Conservation (phyloP, 306 rosid species). For the Vigna mungo region DNA sequence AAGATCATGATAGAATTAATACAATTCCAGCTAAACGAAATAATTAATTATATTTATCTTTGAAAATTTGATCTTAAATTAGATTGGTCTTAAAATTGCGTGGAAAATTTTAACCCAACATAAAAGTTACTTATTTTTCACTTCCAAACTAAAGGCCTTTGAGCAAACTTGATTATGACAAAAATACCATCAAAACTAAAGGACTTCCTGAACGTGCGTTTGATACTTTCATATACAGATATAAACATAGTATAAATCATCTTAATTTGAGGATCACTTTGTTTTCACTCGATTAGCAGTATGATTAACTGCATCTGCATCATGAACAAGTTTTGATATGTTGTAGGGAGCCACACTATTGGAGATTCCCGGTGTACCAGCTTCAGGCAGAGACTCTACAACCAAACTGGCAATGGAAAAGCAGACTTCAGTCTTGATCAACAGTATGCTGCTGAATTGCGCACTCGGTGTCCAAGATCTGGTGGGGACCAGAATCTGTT, state of each 20-base stretch:
- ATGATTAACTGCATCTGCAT: too few relatives aligned
- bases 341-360: conserved; percentile 88
- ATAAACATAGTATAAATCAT: neutral
- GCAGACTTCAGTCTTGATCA: conserved; percentile 73
- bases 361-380: conserved; percentile 88
- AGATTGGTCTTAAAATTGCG: too few relatives aligned
- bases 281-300: neutral
- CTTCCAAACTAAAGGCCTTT: neutral
- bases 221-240: neutral
- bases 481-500: conserved; percentile 93
- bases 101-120: too few relatives aligned
- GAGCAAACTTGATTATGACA: neutral
- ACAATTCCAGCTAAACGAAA: neutral
- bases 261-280: neutral
- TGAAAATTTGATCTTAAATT: too few relatives aligned
- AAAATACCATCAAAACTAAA: neutral
- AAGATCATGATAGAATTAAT: neutral
- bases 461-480: conserved; percentile 72
- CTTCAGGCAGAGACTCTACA: conserved; percentile 95
- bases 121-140: neutral
- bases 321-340: neutral
- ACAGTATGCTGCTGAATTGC: conserved; percentile 66
- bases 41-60: neutral
- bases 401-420: conserved; percentile 81
- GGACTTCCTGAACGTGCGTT: neutral